Conservation (phyloP, 2,329 filamentous ascomycete genomes). For the Talaromyces sp. region DNA sequence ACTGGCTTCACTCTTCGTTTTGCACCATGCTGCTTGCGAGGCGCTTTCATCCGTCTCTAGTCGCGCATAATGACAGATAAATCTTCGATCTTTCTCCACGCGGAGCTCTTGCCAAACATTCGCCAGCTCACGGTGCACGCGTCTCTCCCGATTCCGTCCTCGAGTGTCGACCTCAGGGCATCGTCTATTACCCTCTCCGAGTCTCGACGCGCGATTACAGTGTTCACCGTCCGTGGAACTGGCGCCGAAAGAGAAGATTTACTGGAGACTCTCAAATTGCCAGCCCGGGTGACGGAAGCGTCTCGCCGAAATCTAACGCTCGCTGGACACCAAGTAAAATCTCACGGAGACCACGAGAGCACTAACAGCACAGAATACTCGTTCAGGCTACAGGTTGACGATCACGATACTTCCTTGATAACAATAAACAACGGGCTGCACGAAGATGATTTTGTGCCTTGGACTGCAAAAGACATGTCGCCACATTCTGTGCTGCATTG, state of each 20-base stretch:
- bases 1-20: background rate
- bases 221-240: slow-evolving; percentile 27
- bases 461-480: slow-evolving; percentile 34
- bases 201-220: slow-evolving; percentile 28
- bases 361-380: slow-evolving; percentile 39
- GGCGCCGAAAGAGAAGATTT: slow-evolving; percentile 13
- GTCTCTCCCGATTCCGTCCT: slow-evolving; percentile 31
- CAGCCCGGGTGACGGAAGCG: slow-evolving; percentile 29
- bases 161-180: slow-evolving; percentile 4
- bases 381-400: slow-evolving; percentile 49
- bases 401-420: slow-evolving; percentile 17
- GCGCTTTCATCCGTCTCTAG: background rate
- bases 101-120: slow-evolving; percentile 56
- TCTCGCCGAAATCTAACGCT: slow-evolving; percentile 19
- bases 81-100: slow-evolving; percentile 44
- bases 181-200: slow-evolving; percentile 26
- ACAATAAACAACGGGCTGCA: slow-evolving; percentile 13
- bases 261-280: slow-evolving; percentile 43
- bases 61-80: background rate
- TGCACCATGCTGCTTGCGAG: background rate
- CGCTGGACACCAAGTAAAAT: slow-evolving; percentile 4
- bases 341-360: slow-evolving; percentile 3
- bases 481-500: slow-evolving; percentile 30
- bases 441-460: slow-evolving; percentile 29
- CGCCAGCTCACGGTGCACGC: slow-evolving; percentile 54